Evolutionary conservation across 176 grass and related monocot species (phyloP), one percentile per base, ranked within the genome.

Genomic region (Raddia guianensis): DNA sequence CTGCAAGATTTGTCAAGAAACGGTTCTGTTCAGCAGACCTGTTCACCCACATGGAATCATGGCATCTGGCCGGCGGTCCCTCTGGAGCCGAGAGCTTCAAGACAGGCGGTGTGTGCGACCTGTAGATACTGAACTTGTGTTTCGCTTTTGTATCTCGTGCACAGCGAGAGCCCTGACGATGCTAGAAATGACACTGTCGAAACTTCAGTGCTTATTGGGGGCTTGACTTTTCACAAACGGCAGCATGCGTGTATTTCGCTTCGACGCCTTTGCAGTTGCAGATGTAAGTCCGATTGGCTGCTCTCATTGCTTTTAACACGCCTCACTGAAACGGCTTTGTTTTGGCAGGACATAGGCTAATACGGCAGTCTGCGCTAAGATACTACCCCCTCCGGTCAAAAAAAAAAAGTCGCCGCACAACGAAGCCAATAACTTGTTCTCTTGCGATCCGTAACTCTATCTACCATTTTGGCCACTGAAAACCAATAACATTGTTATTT

Each of bases 31-130:
- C 12, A 2, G 64, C 56, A 53, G 49, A 40, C 64, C 76, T 89
- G 82, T 84, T 71, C 49, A 76, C 71, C 77, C 77, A 80, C 87
- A 64, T 89, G 82, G 76, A 20, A 33, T 63, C 70, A 47, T 60
- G 75, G 81, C 46, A 74, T 88, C 86, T 57, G 58, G 58, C 65
- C 12, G 35, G 79, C 55, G 71, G 70, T 73, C 63, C 63, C 66
- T 50, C 21, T 45, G 74, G 59, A n/a, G 67, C 45, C 34, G 34
- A 67, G 45, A 67, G 80, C 14, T 53, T 79, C 61, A 73, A 83
- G 67, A 72, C 46, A 9, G 53, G 60, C 8, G 37, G 50, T 49
- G 78, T 5, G 37, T 71, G 73, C 34, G 54, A 64, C 3, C 77
- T 74, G 48, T 75, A 62, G 60, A 58, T 47, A 53, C 47, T 73